Percentiles rank a stretch among this genome's conserved stretches.
Conservation (phyloP, 305 asterid species). For the Coffea humblotiana region DNA sequence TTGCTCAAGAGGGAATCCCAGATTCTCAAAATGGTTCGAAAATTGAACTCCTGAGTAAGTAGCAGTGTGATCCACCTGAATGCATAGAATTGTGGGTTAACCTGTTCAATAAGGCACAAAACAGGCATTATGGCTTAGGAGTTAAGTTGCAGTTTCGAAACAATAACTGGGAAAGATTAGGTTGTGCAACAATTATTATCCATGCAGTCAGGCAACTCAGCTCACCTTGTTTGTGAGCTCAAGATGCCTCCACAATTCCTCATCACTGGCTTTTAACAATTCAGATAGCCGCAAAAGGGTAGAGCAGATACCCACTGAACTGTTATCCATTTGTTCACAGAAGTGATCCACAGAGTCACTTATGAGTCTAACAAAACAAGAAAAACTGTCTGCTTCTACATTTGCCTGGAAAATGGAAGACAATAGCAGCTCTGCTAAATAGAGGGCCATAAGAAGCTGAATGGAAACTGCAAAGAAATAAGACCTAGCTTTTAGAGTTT, state of each 20-base stretch:
- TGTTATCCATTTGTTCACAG: slow-evolving; percentile 24
- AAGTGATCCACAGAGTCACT: slow-evolving; percentile 18
- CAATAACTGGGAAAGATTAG: background rate
- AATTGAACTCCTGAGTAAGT: slow-evolving; percentile 26
- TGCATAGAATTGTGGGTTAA: slow-evolving; percentile 24
- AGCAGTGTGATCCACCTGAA: slow-evolving; percentile 26
- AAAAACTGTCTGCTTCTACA: slow-evolving; percentile 24
- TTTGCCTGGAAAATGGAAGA: slow-evolving; percentile 11
- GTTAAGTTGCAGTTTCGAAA: background rate
- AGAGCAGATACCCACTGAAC: slow-evolving; percentile 22
- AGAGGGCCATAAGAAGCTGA: too few species aligned
- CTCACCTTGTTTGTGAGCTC: slow-evolving; percentile 22
- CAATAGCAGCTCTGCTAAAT: background rate
- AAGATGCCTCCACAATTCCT: slow-evolving; percentile 31
- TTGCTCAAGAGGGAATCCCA: slow-evolving; percentile 31
- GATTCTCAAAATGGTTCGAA: slow-evolving; percentile 20
- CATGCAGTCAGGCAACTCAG: background rate
- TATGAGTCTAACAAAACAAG: slow-evolving; percentile 22
- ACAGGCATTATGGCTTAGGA: background rate
- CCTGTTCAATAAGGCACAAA: background rate
- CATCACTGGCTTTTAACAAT: background rate
- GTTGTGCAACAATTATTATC: background rate
- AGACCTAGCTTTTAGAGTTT: too few species aligned
- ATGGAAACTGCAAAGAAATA: too few species aligned
- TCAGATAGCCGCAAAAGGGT: slow-evolving; percentile 13